These are phyloP conservation scores for Daldinia sp. DNA, from an alignment of 2,329 filamentous ascomycete species.

Conservation along the genomic window DNA sequence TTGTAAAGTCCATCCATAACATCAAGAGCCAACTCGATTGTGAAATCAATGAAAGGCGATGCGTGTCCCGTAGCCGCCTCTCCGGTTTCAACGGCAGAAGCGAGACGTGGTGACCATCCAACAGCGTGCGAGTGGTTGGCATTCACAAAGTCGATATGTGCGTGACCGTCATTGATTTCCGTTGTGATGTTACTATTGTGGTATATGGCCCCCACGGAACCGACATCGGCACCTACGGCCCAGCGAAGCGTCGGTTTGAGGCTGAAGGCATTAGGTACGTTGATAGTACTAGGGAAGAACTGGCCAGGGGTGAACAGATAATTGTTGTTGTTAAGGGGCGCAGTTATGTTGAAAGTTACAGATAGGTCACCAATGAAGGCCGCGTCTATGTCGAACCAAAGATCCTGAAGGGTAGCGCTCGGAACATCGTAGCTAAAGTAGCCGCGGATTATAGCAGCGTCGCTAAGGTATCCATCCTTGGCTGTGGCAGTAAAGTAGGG, in stretches of 20 bases:
- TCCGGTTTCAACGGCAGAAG: conserved; percentile 45
- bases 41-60: conserved; percentile 48
- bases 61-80: conserved; percentile 46
- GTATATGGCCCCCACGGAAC: conserved; percentile 46
- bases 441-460: conserved; percentile 52
- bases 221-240: conserved; percentile 50
- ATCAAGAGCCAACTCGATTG: conserved; percentile 51
- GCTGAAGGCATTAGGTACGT: conserved; percentile 52
- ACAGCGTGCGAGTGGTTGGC: conserved; percentile 41
- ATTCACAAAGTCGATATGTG: conserved; percentile 51
- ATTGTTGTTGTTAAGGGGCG: conserved; percentile 45
- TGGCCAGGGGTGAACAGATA: conserved; percentile 48
- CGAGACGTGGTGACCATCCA: conserved; percentile 51
- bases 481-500: conserved; percentile 49
- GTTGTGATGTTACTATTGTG: conserved; percentile 47
- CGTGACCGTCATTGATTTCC: conserved; percentile 47
- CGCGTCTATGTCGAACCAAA: conserved; percentile 55
- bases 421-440: conserved; percentile 53
- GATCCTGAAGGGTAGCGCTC: conserved; percentile 45
- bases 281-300: conserved; percentile 50
- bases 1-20: conserved; percentile 49
- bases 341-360: conserved; percentile 48
- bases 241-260: conserved; percentile 51
- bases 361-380: conserved; percentile 49
- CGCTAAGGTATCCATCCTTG: conserved; percentile 48